A percentile compares a stretch with the other conserved stretches of the same genome.
Conservation (phyloP, 192 early-diverging fungal species). For the Endogone sp. region DNA sequence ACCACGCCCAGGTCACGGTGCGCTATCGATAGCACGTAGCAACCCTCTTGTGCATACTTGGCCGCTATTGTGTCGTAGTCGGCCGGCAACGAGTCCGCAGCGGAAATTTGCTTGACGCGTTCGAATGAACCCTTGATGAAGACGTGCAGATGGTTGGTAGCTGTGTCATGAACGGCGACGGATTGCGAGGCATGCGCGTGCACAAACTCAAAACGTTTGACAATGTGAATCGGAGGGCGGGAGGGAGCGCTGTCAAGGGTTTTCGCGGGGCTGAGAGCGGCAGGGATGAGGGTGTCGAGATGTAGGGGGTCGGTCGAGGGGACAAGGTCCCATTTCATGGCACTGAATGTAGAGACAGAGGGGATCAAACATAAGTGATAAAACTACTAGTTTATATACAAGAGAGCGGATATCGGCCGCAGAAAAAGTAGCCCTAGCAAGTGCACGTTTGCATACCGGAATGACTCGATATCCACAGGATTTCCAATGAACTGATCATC, state of each 20-base stretch:
- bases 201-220: conserved; percentile 75
- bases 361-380: no score
- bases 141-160: conserved; percentile 49
- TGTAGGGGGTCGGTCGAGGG: conserved; percentile 16
- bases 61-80: conserved; percentile 54
- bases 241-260: conserved; percentile 22
- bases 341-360: no score
- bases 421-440: no score
- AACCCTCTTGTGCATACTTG: conserved; percentile 63
- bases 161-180: conserved; percentile 56
- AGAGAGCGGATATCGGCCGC: no score
- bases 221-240: conserved; percentile 37
- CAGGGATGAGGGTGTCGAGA: conserved; percentile 47
- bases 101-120: conserved; percentile 50
- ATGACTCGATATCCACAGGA: conserved; percentile 77
- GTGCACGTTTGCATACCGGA: no score
- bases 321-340: conserved; percentile 47
- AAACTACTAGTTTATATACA: no score
- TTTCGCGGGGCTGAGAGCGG: conserved; percentile 13
- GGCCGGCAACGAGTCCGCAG: conserved; percentile 39
- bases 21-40: conserved; percentile 78
- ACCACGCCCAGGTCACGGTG: conserved; percentile 54
- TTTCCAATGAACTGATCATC: conserved; percentile 62
- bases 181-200: conserved; percentile 74
- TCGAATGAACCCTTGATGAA: conserved; percentile 83